Evolutionary conservation across 768 basidiomycete species (phyloP).

Genomic region (Sistotremastrum suecicum): DNA sequence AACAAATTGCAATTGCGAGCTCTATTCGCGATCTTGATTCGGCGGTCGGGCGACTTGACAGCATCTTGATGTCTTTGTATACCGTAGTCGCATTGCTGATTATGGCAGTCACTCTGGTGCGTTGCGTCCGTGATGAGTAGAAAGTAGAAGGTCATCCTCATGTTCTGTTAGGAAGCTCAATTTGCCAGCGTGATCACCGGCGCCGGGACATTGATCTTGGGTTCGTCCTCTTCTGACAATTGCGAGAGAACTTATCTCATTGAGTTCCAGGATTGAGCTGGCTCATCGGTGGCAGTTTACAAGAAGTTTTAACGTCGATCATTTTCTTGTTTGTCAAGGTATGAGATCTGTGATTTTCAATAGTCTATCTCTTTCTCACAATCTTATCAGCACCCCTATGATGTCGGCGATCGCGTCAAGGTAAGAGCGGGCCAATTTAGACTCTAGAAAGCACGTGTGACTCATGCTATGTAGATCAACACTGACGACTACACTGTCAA

Average conservation of each 20-base stretch:
- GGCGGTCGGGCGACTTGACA: slow-evolving; percentile 75
- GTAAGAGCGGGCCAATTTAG: slow-evolving; percentile 14
- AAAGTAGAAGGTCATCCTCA: background rate
- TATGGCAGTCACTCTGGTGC: slow-evolving; percentile 64
- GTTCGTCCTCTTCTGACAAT: slow-evolving; percentile 10
- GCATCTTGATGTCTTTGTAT: slow-evolving; percentile 75
- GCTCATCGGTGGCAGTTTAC: slow-evolving; percentile 71
- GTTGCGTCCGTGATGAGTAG: slow-evolving; percentile 15
- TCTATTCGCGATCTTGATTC: slow-evolving; percentile 85
- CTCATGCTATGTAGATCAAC: slow-evolving; percentile 6
- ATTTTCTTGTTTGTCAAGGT: slow-evolving; percentile 80
- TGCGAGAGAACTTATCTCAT: slow-evolving; percentile 5
- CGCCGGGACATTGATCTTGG: slow-evolving; percentile 48
- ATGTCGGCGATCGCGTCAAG: slow-evolving; percentile 63
- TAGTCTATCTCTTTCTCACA: slow-evolving; percentile 6
- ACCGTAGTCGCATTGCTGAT: slow-evolving; percentile 60
- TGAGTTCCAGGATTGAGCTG: slow-evolving; percentile 51
- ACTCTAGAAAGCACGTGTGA: background rate
- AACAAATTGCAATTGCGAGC: slow-evolving; percentile 70
- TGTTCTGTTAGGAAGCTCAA: slow-evolving; percentile 44
- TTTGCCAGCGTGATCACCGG: slow-evolving; percentile 62
- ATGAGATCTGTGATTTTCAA: slow-evolving; percentile 3
- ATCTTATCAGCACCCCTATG: slow-evolving; percentile 42
- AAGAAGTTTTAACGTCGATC: slow-evolving; percentile 72
- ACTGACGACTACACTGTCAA: slow-evolving; percentile 60